Percentiles rank a stretch among this genome's conserved stretches.
Conservation (phyloP, 2,329 filamentous ascomycete genomes). For the Ascochyta koolunga region DNA sequence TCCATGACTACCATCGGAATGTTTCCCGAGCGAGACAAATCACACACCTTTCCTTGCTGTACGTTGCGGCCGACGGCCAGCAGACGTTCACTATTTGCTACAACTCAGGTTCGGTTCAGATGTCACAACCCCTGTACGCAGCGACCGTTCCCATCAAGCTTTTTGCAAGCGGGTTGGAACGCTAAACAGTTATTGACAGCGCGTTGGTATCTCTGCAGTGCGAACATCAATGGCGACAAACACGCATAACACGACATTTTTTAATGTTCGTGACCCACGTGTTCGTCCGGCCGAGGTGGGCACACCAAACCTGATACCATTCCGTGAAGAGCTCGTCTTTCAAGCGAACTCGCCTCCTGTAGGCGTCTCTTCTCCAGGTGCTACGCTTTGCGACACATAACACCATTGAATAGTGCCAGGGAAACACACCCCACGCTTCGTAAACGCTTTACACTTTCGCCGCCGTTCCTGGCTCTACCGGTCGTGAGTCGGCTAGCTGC, state of each 20-base stretch:
- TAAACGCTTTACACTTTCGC: slow-evolving; percentile 31
- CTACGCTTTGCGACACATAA: neutral
- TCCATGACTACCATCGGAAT: slow-evolving; percentile 18
- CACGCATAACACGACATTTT: neutral
- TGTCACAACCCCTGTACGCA: neutral
- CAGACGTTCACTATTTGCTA: slow-evolving; percentile 27
- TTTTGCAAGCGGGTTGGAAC: neutral
- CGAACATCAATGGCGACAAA: neutral
- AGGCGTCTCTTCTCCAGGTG: neutral
- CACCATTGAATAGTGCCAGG: slow-evolving; percentile 2
- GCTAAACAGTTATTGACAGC: neutral
- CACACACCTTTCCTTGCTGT: slow-evolving; percentile 8
- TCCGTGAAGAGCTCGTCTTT: neutral
- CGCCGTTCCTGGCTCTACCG: slow-evolving; percentile 21
- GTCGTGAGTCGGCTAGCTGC: slow-evolving; percentile 8
- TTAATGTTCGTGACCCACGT: slow-evolving; percentile 9
- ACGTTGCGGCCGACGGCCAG: slow-evolving; percentile 31
- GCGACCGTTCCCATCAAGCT: neutral
- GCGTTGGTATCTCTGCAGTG: no score
- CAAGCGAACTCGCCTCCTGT: neutral
- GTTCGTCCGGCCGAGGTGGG: slow-evolving; percentile 3
- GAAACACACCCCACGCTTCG: slow-evolving; percentile 39
- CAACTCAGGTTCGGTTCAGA: slow-evolving; percentile 13
- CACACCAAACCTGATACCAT: neutral
- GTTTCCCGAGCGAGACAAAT: slow-evolving; percentile 12